phyloP scores from a whole-genome alignment of 2,329 filamentous ascomycete species.

The Triangularia setosa region DNA sequence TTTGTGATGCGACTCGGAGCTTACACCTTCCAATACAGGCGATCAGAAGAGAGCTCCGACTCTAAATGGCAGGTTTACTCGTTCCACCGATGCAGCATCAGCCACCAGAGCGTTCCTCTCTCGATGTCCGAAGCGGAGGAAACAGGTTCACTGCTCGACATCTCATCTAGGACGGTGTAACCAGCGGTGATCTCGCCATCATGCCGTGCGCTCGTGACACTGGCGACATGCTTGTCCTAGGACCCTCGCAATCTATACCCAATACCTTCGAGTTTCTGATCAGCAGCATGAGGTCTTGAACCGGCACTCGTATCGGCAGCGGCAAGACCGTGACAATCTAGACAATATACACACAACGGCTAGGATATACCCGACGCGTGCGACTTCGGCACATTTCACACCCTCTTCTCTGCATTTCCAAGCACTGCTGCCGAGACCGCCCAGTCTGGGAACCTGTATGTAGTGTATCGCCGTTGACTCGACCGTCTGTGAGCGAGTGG shows the following conservation, averaged over 20 bases:
- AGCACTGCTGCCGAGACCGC: not conserved
- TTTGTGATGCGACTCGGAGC: not conserved
- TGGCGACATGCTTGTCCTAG: not conserved
- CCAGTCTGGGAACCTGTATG: not conserved
- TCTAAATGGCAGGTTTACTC: not conserved
- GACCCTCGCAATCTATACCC: not conserved
- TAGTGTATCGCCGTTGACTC: too few relatives aligned
- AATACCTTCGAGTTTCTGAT: not conserved
- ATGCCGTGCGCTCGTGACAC: not conserved
- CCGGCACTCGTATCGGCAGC: constrained; percentile 4
- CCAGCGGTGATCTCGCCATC: not conserved
- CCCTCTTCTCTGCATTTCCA: not conserved
- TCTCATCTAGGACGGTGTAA: not conserved
- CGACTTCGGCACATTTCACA: constrained; percentile 7
- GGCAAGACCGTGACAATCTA: constrained; percentile 1
- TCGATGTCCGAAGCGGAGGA: not conserved
- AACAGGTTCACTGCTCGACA: not conserved
- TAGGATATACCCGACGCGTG: constrained; percentile 5
- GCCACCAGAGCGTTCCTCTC: not conserved
- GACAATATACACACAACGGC: constrained; percentile 3
- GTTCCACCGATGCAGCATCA: not conserved
- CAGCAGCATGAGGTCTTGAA: not conserved
- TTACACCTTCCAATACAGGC: not conserved
- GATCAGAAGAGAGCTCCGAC: not conserved
- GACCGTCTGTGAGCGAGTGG: too few relatives aligned